phyloP scores from a whole-genome alignment of 768 basidiomycete species.

The Russula olivacea region DNA sequence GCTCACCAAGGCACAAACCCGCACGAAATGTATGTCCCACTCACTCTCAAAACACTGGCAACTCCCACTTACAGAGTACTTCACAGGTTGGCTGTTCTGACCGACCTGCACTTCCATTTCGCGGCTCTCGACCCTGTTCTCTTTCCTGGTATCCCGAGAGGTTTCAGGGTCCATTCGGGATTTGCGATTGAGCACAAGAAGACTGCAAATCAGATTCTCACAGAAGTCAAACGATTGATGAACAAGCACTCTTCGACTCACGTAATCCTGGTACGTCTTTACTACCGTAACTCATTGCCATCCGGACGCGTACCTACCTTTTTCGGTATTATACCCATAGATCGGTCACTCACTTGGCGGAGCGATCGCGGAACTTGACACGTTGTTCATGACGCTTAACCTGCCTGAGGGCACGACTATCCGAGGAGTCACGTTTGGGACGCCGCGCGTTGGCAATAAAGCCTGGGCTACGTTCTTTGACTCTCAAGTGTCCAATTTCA shows the following conservation, averaged over 20 bases:
- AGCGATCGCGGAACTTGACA: conserved; percentile 23
- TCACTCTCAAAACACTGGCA: background rate
- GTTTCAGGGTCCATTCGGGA: conserved; percentile 12
- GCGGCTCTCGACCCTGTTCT: conserved; percentile 1
- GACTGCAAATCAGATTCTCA: conserved; percentile 20
- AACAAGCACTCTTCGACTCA: conserved; percentile 4
- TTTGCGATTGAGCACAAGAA: conserved; percentile 18
- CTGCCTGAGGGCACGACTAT: conserved; percentile 18
- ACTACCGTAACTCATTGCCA: background rate
- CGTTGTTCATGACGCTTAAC: conserved; percentile 23
- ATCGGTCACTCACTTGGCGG: conserved; percentile 22
- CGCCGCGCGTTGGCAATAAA: conserved; percentile 21
- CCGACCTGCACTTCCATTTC: conserved; percentile 1
- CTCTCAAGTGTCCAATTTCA: conserved; percentile 17
- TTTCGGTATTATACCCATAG: background rate
- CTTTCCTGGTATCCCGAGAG: conserved; percentile 13
- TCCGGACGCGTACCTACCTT: background rate
- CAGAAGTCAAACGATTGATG: conserved; percentile 21
- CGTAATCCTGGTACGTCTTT: conserved; percentile 18
- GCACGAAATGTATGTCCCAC: conserved; percentile 3
- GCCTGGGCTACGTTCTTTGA: conserved; percentile 20
- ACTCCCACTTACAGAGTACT: background rate
- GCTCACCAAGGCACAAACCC: conserved; percentile 25
- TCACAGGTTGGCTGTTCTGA: conserved; percentile 13
- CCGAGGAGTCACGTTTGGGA: conserved; percentile 24